phyloP scores from a whole-genome alignment of 2,329 filamentous ascomycete species.

The Aspergillus ibericus region DNA sequence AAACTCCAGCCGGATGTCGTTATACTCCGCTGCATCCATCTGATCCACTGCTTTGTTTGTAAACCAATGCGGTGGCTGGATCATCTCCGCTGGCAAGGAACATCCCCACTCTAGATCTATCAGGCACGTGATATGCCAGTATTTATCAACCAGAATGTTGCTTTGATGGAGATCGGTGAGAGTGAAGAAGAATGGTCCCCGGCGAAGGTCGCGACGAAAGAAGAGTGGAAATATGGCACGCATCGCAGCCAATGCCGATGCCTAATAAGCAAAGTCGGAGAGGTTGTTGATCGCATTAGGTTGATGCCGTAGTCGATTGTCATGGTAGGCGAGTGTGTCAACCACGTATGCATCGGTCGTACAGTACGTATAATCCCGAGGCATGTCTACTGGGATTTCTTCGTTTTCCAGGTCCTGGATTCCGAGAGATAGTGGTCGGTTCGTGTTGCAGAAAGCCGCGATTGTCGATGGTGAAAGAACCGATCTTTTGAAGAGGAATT shows the following conservation, averaged over 20 bases:
- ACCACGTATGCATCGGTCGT: slow-evolving; percentile 22
- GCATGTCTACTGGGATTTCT: slow-evolving; percentile 23
- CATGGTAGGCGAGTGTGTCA: slow-evolving; percentile 18
- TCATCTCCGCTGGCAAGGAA: slow-evolving; percentile 24
- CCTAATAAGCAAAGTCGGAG: slow-evolving; percentile 17
- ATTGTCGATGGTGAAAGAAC: slow-evolving; percentile 34
- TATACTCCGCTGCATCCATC: slow-evolving; percentile 10
- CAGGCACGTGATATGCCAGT: slow-evolving; percentile 28
- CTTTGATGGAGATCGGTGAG: slow-evolving; percentile 42
- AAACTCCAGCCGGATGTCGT: slow-evolving; percentile 5
- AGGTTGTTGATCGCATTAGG: slow-evolving; percentile 25
- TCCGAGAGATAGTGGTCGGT: slow-evolving; percentile 19
- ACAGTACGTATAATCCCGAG: slow-evolving; percentile 22
- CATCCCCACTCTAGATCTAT: slow-evolving; percentile 31
- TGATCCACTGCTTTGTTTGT: slow-evolving; percentile 20
- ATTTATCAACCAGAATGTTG: slow-evolving; percentile 29
- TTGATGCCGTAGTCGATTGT: slow-evolving; percentile 19
- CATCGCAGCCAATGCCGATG: slow-evolving; percentile 28
- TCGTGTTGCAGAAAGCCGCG: slow-evolving; percentile 20
- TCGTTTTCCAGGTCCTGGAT: slow-evolving; percentile 26
- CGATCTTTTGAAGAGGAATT: slow-evolving; percentile 32
- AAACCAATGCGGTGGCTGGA: slow-evolving; percentile 30
- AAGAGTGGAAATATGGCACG: slow-evolving; percentile 27
- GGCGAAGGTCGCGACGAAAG: slow-evolving; percentile 30
- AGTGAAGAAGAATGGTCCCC: slow-evolving; percentile 33